Conservation (phyloP, 1,284 basidiomycete species). For the Cutaneotrichosporon sp. region DNA sequence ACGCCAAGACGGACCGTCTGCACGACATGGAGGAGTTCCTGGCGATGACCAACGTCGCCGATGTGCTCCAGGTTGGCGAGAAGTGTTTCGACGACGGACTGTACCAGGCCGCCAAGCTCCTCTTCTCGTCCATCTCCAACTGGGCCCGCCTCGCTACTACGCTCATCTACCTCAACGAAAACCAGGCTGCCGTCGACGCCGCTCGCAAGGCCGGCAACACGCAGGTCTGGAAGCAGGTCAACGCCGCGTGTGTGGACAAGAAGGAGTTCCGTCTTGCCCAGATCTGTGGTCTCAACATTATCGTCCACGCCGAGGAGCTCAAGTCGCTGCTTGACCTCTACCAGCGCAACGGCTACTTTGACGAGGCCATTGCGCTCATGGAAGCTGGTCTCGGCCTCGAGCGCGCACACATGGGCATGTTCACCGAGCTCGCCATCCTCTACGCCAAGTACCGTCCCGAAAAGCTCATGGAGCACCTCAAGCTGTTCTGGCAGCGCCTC, state of each 20-base stretch:
- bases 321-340: slow-evolving; percentile 75
- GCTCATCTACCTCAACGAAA: slow-evolving; percentile 96
- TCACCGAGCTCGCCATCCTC: slow-evolving; percentile 80
- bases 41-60: slow-evolving; percentile 97
- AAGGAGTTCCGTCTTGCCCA: slow-evolving; percentile 94
- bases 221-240: slow-evolving; percentile 99
- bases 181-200: slow-evolving; percentile 96
- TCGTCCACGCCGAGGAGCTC: slow-evolving; percentile 76
- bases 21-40: slow-evolving; percentile 99
- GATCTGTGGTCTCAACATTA: slow-evolving; percentile 94
- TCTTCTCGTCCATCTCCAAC: slow-evolving; percentile 96
- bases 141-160: slow-evolving; percentile 98
- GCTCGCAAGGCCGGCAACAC: slow-evolving; percentile 99
- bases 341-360: slow-evolving; percentile 87
- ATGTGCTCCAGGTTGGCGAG: slow-evolving; percentile 91
- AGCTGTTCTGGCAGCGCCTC: slow-evolving; percentile 93
- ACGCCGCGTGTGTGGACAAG: slow-evolving; percentile 97
- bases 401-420: slow-evolving; percentile 74
- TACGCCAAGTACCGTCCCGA: slow-evolving; percentile 96
- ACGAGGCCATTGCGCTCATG: slow-evolving; percentile 83
- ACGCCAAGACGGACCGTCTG: slow-evolving; percentile 92
- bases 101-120: slow-evolving; percentile 92
- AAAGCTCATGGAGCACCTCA: slow-evolving; percentile 97
- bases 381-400: slow-evolving; percentile 94
- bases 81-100: slow-evolving; percentile 99